Evolutionary conservation across 1,284 basidiomycete species (phyloP).

Genomic region (Ustilago sp.): DNA sequence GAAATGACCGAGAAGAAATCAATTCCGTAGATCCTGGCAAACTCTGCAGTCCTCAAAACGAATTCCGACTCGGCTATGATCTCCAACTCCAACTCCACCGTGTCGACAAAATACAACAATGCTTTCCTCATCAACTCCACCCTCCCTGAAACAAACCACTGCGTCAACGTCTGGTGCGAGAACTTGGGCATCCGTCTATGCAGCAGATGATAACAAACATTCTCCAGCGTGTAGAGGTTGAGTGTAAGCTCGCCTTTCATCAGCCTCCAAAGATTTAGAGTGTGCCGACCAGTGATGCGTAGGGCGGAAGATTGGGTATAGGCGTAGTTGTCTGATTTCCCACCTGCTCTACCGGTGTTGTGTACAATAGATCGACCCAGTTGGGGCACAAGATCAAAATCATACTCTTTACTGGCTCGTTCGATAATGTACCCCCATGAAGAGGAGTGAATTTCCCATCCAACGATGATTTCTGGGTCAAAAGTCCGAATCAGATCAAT

Average conservation of each 20-base stretch:
- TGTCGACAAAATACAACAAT: conserved; percentile 57
- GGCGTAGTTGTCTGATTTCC: conserved; percentile 57
- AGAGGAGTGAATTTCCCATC: conserved; percentile 88
- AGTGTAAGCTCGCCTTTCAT: conserved; percentile 87
- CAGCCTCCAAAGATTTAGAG: conserved; percentile 91
- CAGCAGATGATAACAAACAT: conserved; percentile 75
- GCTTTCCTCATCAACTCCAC: conserved; percentile 34
- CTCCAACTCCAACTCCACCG: conserved; percentile 53
- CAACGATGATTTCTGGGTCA: conserved; percentile 91
- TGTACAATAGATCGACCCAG: conserved; percentile 67
- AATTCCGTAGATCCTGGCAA: conserved; percentile 94
- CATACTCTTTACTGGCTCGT: conserved; percentile 72
- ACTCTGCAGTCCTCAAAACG: conserved; percentile 75
- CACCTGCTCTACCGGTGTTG: conserved; percentile 56
- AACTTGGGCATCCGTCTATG: conserved; percentile 77
- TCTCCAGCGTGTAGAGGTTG: conserved; percentile 88
- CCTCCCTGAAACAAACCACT: conserved; percentile 75
- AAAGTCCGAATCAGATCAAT: conserved; percentile 81
- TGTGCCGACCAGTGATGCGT: conserved; percentile 86
- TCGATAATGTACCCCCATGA: conserved; percentile 91
- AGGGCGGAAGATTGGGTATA: conserved; percentile 89
- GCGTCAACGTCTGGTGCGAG: conserved; percentile 76
- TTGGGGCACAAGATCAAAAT: conserved; percentile 69
- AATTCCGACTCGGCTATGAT: conserved; percentile 65
- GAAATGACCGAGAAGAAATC: conserved; percentile 96